Evolutionary conservation across 1,284 basidiomycete genomes (phyloP), one percentile per base, ranked within the genome.

Genomic region (Tilletia caries): DNA sequence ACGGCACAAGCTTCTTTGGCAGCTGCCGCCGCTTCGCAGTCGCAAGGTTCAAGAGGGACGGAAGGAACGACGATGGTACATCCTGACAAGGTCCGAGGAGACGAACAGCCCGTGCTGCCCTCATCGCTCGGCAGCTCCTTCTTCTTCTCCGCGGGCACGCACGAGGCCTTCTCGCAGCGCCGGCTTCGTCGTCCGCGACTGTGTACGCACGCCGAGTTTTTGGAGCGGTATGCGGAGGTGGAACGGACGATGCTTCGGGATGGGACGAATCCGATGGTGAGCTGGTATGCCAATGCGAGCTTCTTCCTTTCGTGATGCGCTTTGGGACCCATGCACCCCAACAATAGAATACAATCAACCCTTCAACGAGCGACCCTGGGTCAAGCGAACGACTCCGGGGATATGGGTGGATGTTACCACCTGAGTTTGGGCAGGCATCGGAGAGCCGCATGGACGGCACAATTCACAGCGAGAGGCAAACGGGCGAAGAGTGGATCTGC

Each of bases 251-350:
- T 86, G 65, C 83, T 92, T 50, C 84, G 85, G 71, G 94, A 89
- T 77, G 92, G 93, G 58, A 90, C 92, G 82, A 95, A 95, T 82
- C 93, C 93, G 1, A 86, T 95, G 86, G 77, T 94, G 68, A 89
- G 91, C 74, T 92, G 89, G 82, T 95, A 95, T 82, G 88, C 90
- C 82, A 95, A 95, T 85, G 92, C 93, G 73, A 92, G 92, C 81
- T 82, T 80, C 78, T 77, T 82, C 70, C 69, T 83, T 23, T 77
- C 80, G 15, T 81, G 60, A 65, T n/a, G n/a, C n/a, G n/a, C n/a
- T n/a, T n/a, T n/a, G n/a, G n/a, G n/a, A n/a, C n/a, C n/a, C n/a
- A n/a, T n/a, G n/a, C n/a, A n/a, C n/a, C n/a, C n/a, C n/a, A n/a
- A n/a, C n/a, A n/a, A n/a, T n/a, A n/a, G n/a, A n/a, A n/a, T n/a